Conservation (phyloP, 768 basidiomycete genomes). For the Gyrodon lividus region DNA sequence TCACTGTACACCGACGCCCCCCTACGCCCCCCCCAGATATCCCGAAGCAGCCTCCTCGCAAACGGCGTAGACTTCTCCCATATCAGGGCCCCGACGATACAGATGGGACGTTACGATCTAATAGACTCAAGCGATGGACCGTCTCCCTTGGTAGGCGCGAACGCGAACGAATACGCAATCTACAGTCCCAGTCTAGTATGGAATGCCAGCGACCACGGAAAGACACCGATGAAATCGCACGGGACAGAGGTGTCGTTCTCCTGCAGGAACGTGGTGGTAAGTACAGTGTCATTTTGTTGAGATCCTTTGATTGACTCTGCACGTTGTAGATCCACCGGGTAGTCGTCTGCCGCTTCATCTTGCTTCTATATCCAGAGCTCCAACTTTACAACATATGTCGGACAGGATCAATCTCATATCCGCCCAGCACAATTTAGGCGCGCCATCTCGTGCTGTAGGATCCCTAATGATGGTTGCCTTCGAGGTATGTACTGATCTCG, state of each 20-base stretch:
- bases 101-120: conserved; percentile 55
- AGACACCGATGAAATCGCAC: conserved; percentile 64
- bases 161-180: conserved; percentile 61
- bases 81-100: conserved; percentile 70
- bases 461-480: conserved; percentile 74
- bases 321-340: conserved; percentile 60
- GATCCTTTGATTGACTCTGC: neutral
- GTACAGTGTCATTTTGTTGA: conserved; percentile 1
- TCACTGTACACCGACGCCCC: conserved; percentile 67
- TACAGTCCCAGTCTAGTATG: conserved; percentile 47
- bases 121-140: conserved; percentile 71
- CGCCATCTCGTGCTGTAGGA: conserved; percentile 62
- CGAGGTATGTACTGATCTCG: conserved; percentile 47
- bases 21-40: conserved; percentile 62
- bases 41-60: conserved; percentile 63
- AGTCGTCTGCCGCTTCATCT: conserved; percentile 70
- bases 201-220: conserved; percentile 46
- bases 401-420: conserved; percentile 82
- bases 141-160: conserved; percentile 71
- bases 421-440: conserved; percentile 67
- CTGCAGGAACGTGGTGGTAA: conserved; percentile 65
- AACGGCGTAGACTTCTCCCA: conserved; percentile 64
- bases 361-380: conserved; percentile 69
- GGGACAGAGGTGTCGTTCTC: conserved; percentile 66
- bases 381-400: conserved; percentile 72